Percentiles rank a stretch among this genome's conserved stretches.
phyloP scores from a whole-genome alignment of 129 eudicot genomes.

The Tanacetum coccineum region DNA sequence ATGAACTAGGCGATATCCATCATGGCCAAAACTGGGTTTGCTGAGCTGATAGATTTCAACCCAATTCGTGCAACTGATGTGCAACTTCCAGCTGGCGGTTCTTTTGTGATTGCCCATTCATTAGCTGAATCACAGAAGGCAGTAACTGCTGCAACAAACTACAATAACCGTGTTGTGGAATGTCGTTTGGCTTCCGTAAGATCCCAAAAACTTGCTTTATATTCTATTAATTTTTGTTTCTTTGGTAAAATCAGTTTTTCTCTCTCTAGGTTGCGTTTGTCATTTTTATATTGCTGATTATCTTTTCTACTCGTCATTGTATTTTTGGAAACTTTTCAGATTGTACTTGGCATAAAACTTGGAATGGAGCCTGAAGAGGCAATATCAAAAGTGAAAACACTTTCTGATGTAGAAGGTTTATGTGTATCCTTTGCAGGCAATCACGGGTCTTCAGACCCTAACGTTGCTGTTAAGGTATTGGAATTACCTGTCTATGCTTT shows the following conservation, averaged over 20 bases:
- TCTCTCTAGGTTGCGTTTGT: background rate
- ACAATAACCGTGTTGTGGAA: conserved; percentile 89
- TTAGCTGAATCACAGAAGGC: conserved; percentile 93
- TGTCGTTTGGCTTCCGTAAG: conserved; percentile 90
- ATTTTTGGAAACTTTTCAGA: conserved; percentile 42
- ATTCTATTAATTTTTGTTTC: background rate
- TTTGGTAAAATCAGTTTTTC: too few species aligned
- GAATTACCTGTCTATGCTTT: background rate
- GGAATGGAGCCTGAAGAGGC: conserved; percentile 84
- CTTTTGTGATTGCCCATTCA: conserved; percentile 86
- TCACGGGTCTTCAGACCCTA: conserved; percentile 82
- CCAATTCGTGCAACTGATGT: conserved; percentile 91
- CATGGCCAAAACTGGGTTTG: conserved; percentile 87
- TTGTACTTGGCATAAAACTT: conserved; percentile 79
- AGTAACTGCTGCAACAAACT: conserved; percentile 90
- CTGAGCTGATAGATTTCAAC: conserved; percentile 85
- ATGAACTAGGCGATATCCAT: conserved; percentile 73
- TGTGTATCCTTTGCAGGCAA: conserved; percentile 72
- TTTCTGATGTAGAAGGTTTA: conserved; percentile 89
- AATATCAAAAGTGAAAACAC: conserved; percentile 68
- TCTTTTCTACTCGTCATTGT: background rate
- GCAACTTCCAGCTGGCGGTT: conserved; percentile 80
- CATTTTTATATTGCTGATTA: background rate
- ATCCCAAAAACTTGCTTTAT: background rate
- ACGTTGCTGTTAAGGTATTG: conserved; percentile 80